Evolutionary conservation across 2,329 filamentous ascomycete species (phyloP).

Genomic region (Aureobasidium sp.): DNA sequence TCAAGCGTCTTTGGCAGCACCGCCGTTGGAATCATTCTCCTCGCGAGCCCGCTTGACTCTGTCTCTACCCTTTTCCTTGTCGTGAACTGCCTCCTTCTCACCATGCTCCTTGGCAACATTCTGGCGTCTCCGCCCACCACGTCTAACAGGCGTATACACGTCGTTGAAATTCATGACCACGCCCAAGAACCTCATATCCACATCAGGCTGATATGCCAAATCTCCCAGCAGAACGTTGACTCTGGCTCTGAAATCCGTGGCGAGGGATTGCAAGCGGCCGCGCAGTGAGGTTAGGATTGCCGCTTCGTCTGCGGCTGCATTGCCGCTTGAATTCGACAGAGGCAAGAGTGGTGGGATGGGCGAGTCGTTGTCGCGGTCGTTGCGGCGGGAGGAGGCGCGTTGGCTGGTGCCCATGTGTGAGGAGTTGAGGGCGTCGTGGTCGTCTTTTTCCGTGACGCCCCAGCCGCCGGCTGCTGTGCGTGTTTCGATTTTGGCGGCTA

Average conservation of each 20-base stretch:
- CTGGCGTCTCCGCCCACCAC: conserved; percentile 31
- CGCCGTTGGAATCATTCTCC: conserved; percentile 17
- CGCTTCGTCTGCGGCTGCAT: conserved; percentile 42
- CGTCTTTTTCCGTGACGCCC: conserved; percentile 53
- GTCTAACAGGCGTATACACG: conserved; percentile 72
- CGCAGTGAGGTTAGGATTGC: conserved; percentile 69
- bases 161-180: conserved; percentile 99
- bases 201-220: conserved; percentile 84
- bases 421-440: conserved; percentile 31
- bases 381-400: conserved; percentile 9
- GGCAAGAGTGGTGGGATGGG: conserved; percentile 38
- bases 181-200: conserved; percentile 90
- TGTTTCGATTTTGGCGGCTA: conserved; percentile 63
- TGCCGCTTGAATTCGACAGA: conserved; percentile 25
- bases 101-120: background rate
- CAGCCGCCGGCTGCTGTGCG: conserved; percentile 58
- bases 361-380: conserved; percentile 30
- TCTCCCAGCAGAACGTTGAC: conserved; percentile 82
- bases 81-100: conserved; percentile 3
- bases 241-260: conserved; percentile 66
- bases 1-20: conserved; percentile 2
- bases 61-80: conserved; percentile 19
- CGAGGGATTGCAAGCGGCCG: conserved; percentile 64
- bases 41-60: conserved; percentile 8
- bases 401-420: conserved; percentile 12